phyloP scores from a whole-genome alignment of 2,329 filamentous ascomycete genomes.

The Knufia petricola region DNA sequence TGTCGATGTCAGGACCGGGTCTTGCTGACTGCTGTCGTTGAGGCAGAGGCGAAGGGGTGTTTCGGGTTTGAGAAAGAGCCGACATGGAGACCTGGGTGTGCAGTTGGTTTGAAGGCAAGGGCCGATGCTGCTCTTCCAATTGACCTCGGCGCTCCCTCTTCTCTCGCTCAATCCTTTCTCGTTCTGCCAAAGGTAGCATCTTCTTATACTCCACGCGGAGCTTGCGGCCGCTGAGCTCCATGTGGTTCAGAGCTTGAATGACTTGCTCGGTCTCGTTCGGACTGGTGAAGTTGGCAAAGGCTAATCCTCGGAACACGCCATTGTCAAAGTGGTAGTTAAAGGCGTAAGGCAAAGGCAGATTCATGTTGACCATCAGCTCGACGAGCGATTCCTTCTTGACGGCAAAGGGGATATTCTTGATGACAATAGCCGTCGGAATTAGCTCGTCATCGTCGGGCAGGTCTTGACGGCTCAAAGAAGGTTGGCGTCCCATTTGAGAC shows the following conservation, averaged over 20 bases:
- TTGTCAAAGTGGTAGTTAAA: slow-evolving; percentile 99
- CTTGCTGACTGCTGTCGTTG: slow-evolving; percentile 36
- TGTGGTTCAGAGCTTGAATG: slow-evolving; percentile 88
- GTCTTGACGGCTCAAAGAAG: slow-evolving; percentile 30
- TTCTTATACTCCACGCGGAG: slow-evolving; percentile 98
- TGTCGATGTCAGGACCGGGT: slow-evolving; percentile 54
- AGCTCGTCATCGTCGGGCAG: slow-evolving; percentile 61
- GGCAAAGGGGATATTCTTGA: slow-evolving; percentile 98
- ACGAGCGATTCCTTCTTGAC: slow-evolving; percentile 95
- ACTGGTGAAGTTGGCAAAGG: slow-evolving; percentile 97
- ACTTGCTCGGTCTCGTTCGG: slow-evolving; percentile 86
- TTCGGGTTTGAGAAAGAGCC: slow-evolving; percentile 50
- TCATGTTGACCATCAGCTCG: slow-evolving; percentile 86
- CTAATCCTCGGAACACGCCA: slow-evolving; percentile 87
- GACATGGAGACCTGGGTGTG: slow-evolving; percentile 82
- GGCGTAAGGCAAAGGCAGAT: slow-evolving; percentile 87
- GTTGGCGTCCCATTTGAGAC: slow-evolving; percentile 30
- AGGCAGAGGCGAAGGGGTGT: slow-evolving; percentile 59
- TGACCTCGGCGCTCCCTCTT: slow-evolving; percentile 94
- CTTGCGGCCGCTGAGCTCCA: slow-evolving; percentile 90
- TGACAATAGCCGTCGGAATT: slow-evolving; percentile 95
- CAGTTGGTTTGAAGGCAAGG: slow-evolving; percentile 52
- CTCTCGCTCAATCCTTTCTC: slow-evolving; percentile 91
- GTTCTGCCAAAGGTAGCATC: slow-evolving; percentile 90
- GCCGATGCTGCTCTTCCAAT: slow-evolving; percentile 91